Evolutionary conservation across 139 green algal genomes (phyloP), one percentile per base, ranked within the genome.

Genomic region (Gonium pectorale): DNA sequence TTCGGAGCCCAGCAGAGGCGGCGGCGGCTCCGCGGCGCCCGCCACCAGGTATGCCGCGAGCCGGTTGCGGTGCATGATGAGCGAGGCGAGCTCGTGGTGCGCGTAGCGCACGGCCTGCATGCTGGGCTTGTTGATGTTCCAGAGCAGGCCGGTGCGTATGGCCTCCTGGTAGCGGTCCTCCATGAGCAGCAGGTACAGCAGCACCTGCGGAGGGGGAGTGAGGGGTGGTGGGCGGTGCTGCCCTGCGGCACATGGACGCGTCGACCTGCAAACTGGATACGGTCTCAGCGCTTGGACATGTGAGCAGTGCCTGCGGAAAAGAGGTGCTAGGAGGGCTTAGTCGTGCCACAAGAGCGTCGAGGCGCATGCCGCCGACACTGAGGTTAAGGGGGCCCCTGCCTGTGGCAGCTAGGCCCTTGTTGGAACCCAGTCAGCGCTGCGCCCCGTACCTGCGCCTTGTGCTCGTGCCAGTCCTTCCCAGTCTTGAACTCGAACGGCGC

Each of bases 401-500:
- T n/a, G n/a, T n/a, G n/a, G n/a, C n/a, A n/a, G n/a, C n/a, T n/a
- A n/a, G n/a, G n/a, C n/a, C n/a, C n/a, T n/a, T n/a, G n/a, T n/a
- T n/a, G n/a, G n/a, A n/a, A n/a, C n/a, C n/a, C n/a, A n/a, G n/a
- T n/a, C n/a, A n/a, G n/a, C n/a, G n/a, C n/a, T n/a, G n/a, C n/a
- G n/a, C n/a, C n/a, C 21, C 79, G 0, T 80, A 97, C 93, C 93
- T 98, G 95, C 13, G 92, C 94, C 5, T 78, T 64, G 86, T 98
- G 94, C 33, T 71, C 89, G 33, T 90, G 74, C 77, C 94, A 90
- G 17, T 90, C 52, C 54, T 92, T 93, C 6, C 97, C 97, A 27
- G 93, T 98, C 91, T 99, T 99, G 89, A 98, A 95, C 86, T 99
- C 97, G 72, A 99, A 93, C 0, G 97, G 97, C n/a, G 91, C 91